Percentiles rank a stretch among this genome's conserved stretches.
Conservation (phyloP, 176 grass and related monocot species). For the Sorghum bicolor region DNA sequence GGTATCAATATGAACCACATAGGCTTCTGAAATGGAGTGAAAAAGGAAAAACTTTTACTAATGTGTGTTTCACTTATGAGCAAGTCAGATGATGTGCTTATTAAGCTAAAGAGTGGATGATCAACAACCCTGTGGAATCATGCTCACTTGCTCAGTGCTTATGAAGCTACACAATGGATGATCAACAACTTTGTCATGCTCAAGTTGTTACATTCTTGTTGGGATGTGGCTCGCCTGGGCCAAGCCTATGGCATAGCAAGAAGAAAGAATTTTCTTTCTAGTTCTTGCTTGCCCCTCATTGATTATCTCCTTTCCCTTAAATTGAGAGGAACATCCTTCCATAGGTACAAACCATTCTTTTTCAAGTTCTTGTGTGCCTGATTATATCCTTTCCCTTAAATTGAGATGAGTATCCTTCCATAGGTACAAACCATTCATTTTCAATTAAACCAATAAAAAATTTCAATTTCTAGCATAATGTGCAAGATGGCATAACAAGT, state of each 20-base stretch:
- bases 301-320: neutral
- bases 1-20: neutral
- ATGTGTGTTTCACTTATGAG: neutral
- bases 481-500: neutral
- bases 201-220: neutral
- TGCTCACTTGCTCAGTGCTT: neutral
- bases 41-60: neutral
- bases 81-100: conserved; percentile 5
- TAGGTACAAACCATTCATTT: neutral
- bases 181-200: neutral
- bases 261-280: neutral
- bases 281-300: neutral
- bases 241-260: neutral
- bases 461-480: neutral
- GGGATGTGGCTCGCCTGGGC: neutral
- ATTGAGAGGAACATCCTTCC: neutral
- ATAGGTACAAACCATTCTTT: neutral
- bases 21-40: neutral
- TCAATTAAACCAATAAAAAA: neutral
- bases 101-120: neutral
- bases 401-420: neutral
- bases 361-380: neutral
- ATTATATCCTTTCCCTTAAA: neutral
- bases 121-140: neutral
- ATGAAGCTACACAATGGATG: neutral